These are phyloP conservation scores for Penicillium argentinense DNA, from an alignment of 495 filamentous ascomycete species.

Conservation along the genomic window DNA sequence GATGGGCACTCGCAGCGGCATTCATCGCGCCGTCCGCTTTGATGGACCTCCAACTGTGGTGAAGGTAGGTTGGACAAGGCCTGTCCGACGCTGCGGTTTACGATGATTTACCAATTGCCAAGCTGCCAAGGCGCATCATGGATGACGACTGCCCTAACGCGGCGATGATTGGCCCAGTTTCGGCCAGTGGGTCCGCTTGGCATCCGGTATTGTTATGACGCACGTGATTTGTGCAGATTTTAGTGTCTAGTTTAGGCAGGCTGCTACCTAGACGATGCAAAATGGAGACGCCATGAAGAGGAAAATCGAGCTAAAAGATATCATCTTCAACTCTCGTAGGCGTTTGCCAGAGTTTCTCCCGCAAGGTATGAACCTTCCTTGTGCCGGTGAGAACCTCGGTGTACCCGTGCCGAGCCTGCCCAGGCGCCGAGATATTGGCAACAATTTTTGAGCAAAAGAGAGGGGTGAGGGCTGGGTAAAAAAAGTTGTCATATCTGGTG, in stretches of 20 bases:
- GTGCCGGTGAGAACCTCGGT: too few species aligned
- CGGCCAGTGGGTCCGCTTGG: constrained; percentile 21
- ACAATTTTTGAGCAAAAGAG: constrained; percentile 6
- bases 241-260: neutral
- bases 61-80: constrained; percentile 8
- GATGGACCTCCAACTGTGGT: too few species aligned
- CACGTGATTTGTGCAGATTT: constrained; percentile 12
- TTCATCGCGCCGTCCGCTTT: too few species aligned
- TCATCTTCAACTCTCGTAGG: too few species aligned
- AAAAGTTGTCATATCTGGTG: constrained; percentile 2
- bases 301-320: too few species aligned
- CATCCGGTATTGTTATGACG: constrained; percentile 9
- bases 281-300: too few species aligned
- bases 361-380: neutral
- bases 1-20: neutral
- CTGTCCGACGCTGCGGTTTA: constrained; percentile 10
- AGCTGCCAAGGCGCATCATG: constrained; percentile 36
- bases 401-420: constrained; percentile 25
- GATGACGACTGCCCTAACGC: constrained; percentile 9
- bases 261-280: too few species aligned
- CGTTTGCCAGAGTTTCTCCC: too few species aligned
- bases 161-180: constrained; percentile 18
- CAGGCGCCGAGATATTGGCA: constrained; percentile 40
- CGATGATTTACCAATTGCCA: constrained; percentile 33
- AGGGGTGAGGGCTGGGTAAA: constrained; percentile 1